Evolutionary conservation across 352 stramenopile genomes (phyloP).

Genomic region (Pythium monospermum): DNA sequence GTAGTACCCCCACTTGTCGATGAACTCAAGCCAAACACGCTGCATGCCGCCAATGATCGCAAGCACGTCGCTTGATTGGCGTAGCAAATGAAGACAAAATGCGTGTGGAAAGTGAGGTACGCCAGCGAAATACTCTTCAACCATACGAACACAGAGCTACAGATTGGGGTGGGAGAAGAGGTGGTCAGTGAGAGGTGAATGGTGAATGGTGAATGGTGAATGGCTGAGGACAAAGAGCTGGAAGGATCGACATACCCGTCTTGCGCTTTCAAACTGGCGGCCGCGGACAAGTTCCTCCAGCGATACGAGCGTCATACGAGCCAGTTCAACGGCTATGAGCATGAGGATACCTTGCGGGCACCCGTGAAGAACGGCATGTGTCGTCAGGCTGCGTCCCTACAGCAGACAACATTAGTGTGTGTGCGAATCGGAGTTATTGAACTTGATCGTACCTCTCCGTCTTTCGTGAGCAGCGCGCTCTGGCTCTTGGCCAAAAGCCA

Average conservation of each 20-base stretch:
- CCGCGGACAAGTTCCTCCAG: slow-evolving; percentile 27
- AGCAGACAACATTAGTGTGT: too few relatives aligned
- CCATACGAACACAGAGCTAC: slow-evolving; percentile 40
- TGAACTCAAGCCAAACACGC: slow-evolving; percentile 39
- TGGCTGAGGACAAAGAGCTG: neutral
- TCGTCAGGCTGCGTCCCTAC: slow-evolving; percentile 34
- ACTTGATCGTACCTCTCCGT: slow-evolving; percentile 33
- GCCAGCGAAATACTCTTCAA: slow-evolving; percentile 49
- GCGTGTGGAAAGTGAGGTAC: slow-evolving; percentile 60
- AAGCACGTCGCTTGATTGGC: slow-evolving; percentile 1
- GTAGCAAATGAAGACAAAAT: slow-evolving; percentile 27
- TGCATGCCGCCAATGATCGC: slow-evolving; percentile 21
- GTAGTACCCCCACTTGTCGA: slow-evolving; percentile 64
- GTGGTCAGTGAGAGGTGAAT: too few relatives aligned
- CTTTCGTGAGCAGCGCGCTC: slow-evolving; percentile 33
- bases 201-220: neutral
- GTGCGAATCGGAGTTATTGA: too few relatives aligned
- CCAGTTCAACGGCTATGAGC: slow-evolving; percentile 48
- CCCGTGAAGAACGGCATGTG: slow-evolving; percentile 33
- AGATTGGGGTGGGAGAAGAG: neutral
- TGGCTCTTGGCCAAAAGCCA: slow-evolving; percentile 48
- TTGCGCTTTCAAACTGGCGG: slow-evolving; percentile 45
- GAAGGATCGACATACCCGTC: slow-evolving; percentile 28
- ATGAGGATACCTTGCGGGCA: slow-evolving; percentile 48
- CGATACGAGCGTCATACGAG: slow-evolving; percentile 19